Conservation (phyloP, 2,329 filamentous ascomycete genomes). For the Xylariaceae sp. region DNA sequence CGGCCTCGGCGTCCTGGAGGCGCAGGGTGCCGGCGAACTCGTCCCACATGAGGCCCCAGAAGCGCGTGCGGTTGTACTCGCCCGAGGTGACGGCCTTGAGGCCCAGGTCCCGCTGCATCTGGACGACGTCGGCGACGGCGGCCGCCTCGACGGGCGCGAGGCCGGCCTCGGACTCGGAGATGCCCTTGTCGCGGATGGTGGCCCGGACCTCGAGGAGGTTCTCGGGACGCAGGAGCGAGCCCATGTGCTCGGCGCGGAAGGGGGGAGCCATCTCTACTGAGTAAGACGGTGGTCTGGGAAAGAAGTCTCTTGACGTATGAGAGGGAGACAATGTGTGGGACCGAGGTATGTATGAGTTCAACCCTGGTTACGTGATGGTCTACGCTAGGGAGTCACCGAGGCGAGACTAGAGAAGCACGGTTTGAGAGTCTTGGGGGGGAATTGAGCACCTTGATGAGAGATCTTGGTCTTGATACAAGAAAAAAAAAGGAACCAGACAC, state of each 20-base stretch:
- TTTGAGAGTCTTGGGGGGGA: no score
- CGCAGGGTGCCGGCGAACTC: slow-evolving; percentile 46
- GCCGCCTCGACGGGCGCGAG: slow-evolving; percentile 60
- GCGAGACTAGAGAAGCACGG: no score
- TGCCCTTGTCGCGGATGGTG: slow-evolving; percentile 52
- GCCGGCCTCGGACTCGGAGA: slow-evolving; percentile 46
- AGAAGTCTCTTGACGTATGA: no score
- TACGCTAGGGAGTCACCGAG: no score
- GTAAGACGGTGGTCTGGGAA: no score
- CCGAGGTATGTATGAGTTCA: no score
- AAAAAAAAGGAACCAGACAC: no score
- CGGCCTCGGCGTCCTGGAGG: slow-evolving; percentile 46
- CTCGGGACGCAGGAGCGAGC: slow-evolving; percentile 67
- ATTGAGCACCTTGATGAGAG: no score
- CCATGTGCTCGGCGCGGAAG: slow-evolving; percentile 73
- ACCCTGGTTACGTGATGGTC: no score
- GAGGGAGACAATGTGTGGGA: no score
- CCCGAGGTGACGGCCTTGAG: slow-evolving; percentile 66
- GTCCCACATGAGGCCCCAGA: slow-evolving; percentile 51
- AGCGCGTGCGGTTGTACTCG: slow-evolving; percentile 57
- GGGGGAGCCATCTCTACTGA: slow-evolving; percentile 43
- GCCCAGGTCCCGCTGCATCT: slow-evolving; percentile 63
- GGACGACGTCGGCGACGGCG: slow-evolving; percentile 62
- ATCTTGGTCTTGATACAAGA: no score
- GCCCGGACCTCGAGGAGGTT: slow-evolving; percentile 59